Conservation (phyloP, 768 basidiomycete species). For the Lactarius indigo region DNA sequence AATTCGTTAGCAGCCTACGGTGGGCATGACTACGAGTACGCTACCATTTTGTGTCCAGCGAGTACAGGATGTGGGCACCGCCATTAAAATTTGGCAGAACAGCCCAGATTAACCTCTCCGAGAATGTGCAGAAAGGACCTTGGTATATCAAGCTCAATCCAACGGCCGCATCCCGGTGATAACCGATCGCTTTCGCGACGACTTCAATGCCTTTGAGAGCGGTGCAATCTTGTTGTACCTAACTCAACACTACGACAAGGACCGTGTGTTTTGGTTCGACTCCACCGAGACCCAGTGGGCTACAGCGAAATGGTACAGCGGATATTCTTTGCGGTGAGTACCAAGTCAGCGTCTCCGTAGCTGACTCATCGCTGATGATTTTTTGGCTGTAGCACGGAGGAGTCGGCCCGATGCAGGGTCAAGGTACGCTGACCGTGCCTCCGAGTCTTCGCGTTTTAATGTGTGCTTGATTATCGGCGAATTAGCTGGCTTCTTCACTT, state of each 20-base stretch:
- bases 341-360: neutral
- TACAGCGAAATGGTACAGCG: slow-evolving; percentile 69
- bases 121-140: slow-evolving; percentile 73
- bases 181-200: slow-evolving; percentile 54
- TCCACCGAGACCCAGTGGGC: slow-evolving; percentile 48
- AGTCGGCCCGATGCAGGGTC: slow-evolving; percentile 87
- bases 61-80: neutral
- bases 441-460: neutral
- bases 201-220: slow-evolving; percentile 71
- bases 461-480: neutral
- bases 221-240: slow-evolving; percentile 85
- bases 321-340: slow-evolving; percentile 75
- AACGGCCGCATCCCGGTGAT: slow-evolving; percentile 72
- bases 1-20: no score
- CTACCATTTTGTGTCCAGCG: neutral
- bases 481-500: slow-evolving; percentile 66
- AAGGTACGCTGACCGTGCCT: slow-evolving; percentile 37
- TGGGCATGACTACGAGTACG: slow-evolving; percentile 47
- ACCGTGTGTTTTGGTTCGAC: slow-evolving; percentile 67
- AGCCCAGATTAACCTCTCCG: slow-evolving; percentile 52
- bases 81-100: slow-evolving; percentile 35
- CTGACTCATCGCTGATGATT: neutral
- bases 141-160: slow-evolving; percentile 75
- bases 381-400: slow-evolving; percentile 60
- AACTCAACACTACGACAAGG: slow-evolving; percentile 73